phyloP scores from a whole-genome alignment of 352 stramenopile genomes.

The Pythium aquatile region DNA sequence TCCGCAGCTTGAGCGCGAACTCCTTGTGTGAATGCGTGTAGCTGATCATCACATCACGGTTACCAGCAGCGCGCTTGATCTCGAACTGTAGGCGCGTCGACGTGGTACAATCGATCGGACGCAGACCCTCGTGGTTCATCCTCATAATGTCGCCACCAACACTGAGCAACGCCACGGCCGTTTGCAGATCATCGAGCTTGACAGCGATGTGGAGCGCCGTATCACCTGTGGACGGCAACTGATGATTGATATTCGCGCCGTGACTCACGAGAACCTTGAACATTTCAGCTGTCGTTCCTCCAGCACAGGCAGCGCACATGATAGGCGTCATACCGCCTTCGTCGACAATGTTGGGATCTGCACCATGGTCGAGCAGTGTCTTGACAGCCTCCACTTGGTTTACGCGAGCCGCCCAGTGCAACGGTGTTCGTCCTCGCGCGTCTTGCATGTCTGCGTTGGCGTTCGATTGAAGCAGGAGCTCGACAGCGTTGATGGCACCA shows the following conservation, averaged over 20 bases:
- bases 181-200: constrained; percentile 77
- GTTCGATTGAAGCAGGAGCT: constrained; percentile 55
- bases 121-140: constrained; percentile 60
- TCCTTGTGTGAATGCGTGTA: constrained; percentile 68
- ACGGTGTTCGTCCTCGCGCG: constrained; percentile 53
- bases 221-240: constrained; percentile 61
- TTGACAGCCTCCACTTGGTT: constrained; percentile 71
- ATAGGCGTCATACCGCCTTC: constrained; percentile 76
- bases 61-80: constrained; percentile 65
- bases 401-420: constrained; percentile 79
- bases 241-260: constrained; percentile 75
- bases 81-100: constrained; percentile 65
- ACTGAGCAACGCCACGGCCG: constrained; percentile 64
- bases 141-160: constrained; percentile 77
- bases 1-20: constrained; percentile 60
- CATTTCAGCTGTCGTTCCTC: constrained; percentile 63
- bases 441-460: constrained; percentile 72
- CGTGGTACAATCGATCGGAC: constrained; percentile 62
- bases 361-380: constrained; percentile 46
- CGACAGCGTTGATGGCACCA: constrained; percentile 52
- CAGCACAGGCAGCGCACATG: constrained; percentile 70
- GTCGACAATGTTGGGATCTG: constrained; percentile 71
- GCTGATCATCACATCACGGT: constrained; percentile 74
- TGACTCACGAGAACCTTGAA: constrained; percentile 62
- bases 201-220: constrained; percentile 77